phyloP scores from a whole-genome alignment of 257 asterid genomes.

The Ligustrum vulgare region DNA sequence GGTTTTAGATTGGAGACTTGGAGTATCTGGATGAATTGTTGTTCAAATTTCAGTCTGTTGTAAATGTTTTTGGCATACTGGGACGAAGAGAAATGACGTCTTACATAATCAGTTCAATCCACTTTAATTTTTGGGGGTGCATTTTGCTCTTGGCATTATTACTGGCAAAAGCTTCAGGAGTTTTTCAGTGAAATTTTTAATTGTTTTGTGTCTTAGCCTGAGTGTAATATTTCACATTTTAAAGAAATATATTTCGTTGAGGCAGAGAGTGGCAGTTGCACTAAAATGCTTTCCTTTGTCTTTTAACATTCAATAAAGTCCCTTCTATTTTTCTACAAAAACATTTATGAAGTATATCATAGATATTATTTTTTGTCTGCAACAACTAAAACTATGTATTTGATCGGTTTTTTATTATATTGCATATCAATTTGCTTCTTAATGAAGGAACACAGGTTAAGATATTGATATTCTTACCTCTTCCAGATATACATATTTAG shows the following conservation, averaged over 20 bases:
- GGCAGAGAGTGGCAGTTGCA: too few relatives aligned
- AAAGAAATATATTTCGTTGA: neutral
- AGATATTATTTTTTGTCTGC: neutral
- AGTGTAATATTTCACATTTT: neutral
- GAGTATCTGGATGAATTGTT: neutral
- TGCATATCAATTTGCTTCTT: neutral
- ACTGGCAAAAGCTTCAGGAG: too few relatives aligned
- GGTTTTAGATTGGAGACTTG: neutral
- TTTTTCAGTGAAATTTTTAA: too few relatives aligned
- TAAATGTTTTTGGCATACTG: constrained; percentile 14
- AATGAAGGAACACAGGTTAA: neutral
- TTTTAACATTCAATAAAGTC: neutral
- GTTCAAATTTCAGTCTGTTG: neutral
- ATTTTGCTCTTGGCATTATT: too few relatives aligned
- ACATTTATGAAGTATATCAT: neutral
- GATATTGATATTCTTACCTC: neutral
- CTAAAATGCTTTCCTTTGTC: neutral
- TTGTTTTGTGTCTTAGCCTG: too few relatives aligned
- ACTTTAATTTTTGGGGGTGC: too few relatives aligned
- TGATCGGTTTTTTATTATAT: neutral
- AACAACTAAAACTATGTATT: neutral
- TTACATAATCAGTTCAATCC: neutral
- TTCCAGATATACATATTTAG: neutral
- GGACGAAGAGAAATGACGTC: neutral
- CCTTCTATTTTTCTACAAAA: neutral